These are phyloP conservation scores for Brettanomyces custersianus DNA, from an alignment of 805 yeast species.

Conservation along the genomic window DNA sequence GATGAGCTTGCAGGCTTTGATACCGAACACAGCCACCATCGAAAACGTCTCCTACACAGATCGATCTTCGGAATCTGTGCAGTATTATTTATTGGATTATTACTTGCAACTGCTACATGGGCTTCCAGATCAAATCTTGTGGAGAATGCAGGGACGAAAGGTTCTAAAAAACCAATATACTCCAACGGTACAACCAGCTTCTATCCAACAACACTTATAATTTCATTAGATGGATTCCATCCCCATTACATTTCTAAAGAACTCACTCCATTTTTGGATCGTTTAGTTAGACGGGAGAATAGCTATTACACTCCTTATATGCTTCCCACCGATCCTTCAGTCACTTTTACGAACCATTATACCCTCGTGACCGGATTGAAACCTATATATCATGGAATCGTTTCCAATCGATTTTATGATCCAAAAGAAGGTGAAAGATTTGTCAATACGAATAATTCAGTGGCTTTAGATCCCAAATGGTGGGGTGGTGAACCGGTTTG, in stretches of 20 bases:
- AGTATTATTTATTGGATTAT: conserved; percentile 4
- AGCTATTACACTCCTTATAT: conserved; percentile 71
- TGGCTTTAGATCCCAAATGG: conserved; percentile 47
- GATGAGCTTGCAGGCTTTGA: too few relatives aligned
- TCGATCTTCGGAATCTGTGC: conserved; percentile 4
- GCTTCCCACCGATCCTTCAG: conserved; percentile 81
- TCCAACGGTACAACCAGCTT: conserved; percentile 59
- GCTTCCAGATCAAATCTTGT: conserved; percentile 5
- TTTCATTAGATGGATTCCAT: conserved; percentile 85
- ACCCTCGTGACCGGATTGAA: conserved; percentile 77
- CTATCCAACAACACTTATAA: conserved; percentile 69
- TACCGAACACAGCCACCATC: too few relatives aligned
- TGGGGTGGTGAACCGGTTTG: conserved; percentile 94
- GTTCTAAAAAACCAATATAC: conserved; percentile 20
- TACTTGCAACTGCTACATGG: conserved; percentile 5
- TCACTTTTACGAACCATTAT: conserved; percentile 91
- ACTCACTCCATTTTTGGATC: conserved; percentile 64
- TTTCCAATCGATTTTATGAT: conserved; percentile 75
- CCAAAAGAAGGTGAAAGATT: conserved; percentile 47
- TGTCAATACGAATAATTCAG: conserved; percentile 47
- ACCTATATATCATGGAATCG: conserved; percentile 81
- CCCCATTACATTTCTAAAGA: conserved; percentile 69
- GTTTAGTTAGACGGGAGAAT: conserved; percentile 39
- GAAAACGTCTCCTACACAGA: background rate
- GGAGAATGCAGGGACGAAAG: background rate